phyloP scores from a whole-genome alignment of 257 asterid genomes.

The Capsicum rhomboideum region DNA sequence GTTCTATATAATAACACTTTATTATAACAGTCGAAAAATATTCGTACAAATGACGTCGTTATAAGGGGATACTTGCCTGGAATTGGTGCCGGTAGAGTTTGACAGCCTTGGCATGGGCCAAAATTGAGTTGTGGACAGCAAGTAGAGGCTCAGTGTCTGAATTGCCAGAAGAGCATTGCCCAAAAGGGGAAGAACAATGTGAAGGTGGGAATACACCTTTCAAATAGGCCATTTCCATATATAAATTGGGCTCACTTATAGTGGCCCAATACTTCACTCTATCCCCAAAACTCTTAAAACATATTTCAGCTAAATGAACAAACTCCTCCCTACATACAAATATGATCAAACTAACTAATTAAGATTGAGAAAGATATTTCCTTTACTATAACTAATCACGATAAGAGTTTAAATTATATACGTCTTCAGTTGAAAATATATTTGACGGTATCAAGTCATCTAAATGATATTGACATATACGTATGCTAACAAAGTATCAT shows the following conservation, averaged over 20 bases:
- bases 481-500: no score
- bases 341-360: no score
- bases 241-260: slow-evolving; percentile 56
- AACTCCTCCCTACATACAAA: slow-evolving; percentile 48
- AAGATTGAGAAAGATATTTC: no score
- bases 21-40: no score
- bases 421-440: no score
- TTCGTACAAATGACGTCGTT: no score
- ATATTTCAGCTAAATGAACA: slow-evolving; percentile 45
- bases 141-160: slow-evolving; percentile 69
- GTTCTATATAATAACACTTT: no score
- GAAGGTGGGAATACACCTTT: slow-evolving; percentile 42
- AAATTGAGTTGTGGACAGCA: slow-evolving; percentile 45
- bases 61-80: slow-evolving; percentile 32
- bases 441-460: no score
- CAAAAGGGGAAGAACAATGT: slow-evolving; percentile 72
- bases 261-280: slow-evolving; percentile 70
- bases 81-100: slow-evolving; percentile 41
- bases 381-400: no score
- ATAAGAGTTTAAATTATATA: no score
- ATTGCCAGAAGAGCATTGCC: slow-evolving; percentile 52
- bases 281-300: slow-evolving; percentile 50
- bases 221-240: slow-evolving; percentile 32
- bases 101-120: slow-evolving; percentile 70
- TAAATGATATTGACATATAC: no score